Evolutionary conservation across 139 green algal species (phyloP).

Genomic region (Astrephomene gubernaculifera): DNA sequence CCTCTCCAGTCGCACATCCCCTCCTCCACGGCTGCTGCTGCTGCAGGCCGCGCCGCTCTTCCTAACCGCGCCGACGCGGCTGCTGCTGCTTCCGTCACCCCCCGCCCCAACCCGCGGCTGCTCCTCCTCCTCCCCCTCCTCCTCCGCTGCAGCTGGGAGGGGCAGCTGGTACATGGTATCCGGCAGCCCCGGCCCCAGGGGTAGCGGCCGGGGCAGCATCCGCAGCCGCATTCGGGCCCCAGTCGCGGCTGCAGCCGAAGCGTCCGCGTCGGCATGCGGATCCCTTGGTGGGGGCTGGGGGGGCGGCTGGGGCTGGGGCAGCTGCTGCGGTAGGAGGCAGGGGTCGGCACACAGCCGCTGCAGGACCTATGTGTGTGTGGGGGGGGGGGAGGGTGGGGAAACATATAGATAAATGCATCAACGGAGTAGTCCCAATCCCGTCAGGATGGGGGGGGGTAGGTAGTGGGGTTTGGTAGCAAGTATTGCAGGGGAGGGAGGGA

Average conservation of each 20-base stretch:
- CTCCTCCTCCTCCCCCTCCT: neutral
- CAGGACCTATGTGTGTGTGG: conserved; percentile 5
- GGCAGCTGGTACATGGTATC: conserved; percentile 30
- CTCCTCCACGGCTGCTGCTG: neutral
- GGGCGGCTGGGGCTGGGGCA: neutral
- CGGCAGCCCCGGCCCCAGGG: conserved; percentile 19
- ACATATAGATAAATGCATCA: no score
- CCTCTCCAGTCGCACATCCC: conserved; percentile 3
- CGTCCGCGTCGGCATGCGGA: neutral
- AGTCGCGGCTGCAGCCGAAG: neutral
- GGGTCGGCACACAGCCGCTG: neutral
- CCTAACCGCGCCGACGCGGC: neutral
- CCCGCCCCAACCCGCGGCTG: neutral
- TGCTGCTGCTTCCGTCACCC: neutral
- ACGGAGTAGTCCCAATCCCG: no score
- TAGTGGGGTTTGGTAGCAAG: no score
- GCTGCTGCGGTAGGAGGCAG: neutral
- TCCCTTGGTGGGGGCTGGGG: no score
- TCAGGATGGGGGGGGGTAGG: no score
- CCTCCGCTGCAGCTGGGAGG: neutral
- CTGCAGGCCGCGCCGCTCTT: neutral
- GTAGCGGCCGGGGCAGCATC: neutral
- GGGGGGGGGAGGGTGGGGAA: no score
- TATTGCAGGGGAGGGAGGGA: no score
- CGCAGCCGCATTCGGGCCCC: neutral